Base-by-base conservation (phyloP, 1,139 yeast species). In the Protomyces inouyei region DNA sequence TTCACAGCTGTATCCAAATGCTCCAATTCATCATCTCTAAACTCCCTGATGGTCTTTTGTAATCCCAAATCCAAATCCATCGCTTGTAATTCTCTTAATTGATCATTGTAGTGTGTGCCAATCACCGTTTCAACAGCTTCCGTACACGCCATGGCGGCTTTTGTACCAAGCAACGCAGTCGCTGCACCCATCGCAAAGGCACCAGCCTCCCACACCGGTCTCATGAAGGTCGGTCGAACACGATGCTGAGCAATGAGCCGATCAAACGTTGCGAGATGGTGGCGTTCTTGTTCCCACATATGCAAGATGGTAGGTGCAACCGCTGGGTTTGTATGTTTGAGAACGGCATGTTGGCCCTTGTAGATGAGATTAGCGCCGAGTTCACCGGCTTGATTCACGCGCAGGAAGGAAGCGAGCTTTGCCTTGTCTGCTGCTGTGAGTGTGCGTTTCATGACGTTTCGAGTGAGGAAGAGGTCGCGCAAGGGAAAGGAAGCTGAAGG, bases 141-240 rank as follows among this genome's bases (percentile, higher is more conserved):
- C 0, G 99, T 93, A 73, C 99, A 95, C 0, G 98, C 98, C 99
- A 93, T 93, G 1, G 98, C 98, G 0, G 97, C 97, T 73, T 93
- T 97, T 72, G 90, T 89, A 35, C 97, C 88, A 69, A 92, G 77
- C 63, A 88, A 72, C 0, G 97, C 98, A 0, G 98, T 93, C 0
- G 86, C 87, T 0, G 84, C 84, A 1, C 99, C 99, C 77, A 93
- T 80, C 0, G 86, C 86, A 64, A 87, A 80, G 0, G 98, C 98
- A 1, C 97, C 98, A 0, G 83, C 77, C 73, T 88, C 90, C 98
- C 99, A 93, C 1, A 90, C 72, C 3, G 98, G 98, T 0, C 98
- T 91, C 57, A 93, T 76, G 9, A 92, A 71, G 0, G 97, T 89
- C 1, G 98, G 98, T 69, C 98, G 82, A 0, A 92, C 96, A 61